A percentile compares a stretch with the other conserved stretches of the same genome.
Conservation (phyloP, 1,284 basidiomycete genomes). For the Ceratobasidium theobromae region DNA sequence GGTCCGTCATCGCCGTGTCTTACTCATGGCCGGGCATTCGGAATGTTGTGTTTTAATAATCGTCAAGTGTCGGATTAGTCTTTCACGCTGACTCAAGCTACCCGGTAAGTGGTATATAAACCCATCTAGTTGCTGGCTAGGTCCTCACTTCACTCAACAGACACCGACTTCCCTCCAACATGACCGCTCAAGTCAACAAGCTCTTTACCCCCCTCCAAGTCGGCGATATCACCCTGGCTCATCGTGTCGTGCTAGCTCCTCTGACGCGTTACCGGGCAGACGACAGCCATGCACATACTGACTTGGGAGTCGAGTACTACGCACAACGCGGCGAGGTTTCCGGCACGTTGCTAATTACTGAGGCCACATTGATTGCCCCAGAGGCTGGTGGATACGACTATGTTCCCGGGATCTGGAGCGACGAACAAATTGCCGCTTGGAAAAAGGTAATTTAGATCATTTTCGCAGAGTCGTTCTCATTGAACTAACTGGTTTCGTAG, state of each 20-base stretch:
- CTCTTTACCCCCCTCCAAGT: constrained; percentile 53
- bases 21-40: too few species aligned
- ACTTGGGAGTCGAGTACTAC: constrained; percentile 40
- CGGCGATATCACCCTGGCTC: constrained; percentile 47
- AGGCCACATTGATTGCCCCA: constrained; percentile 40
- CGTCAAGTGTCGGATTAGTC: too few species aligned
- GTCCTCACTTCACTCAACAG: too few species aligned
- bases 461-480: not conserved
- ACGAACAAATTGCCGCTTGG: constrained; percentile 40
- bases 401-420: constrained; percentile 39
- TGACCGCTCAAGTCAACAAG: too few species aligned
- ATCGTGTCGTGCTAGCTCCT: constrained; percentile 54
- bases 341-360: constrained; percentile 42
- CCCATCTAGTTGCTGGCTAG: too few species aligned
- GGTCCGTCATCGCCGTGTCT: too few species aligned
- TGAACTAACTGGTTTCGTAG: not conserved
- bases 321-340: constrained; percentile 38
- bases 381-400: constrained; percentile 28
- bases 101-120: too few species aligned
- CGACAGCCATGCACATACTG: constrained; percentile 39
- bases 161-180: too few species aligned
- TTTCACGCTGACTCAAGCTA: too few species aligned
- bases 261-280: constrained; percentile 49
- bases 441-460: constrained; percentile 33
- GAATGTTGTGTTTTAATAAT: too few species aligned